Percentiles rank a stretch among this genome's conserved stretches.
Evolutionary conservation across 2,329 filamentous ascomycete species (phyloP).

Genomic region (Bipolaris zeicola): DNA sequence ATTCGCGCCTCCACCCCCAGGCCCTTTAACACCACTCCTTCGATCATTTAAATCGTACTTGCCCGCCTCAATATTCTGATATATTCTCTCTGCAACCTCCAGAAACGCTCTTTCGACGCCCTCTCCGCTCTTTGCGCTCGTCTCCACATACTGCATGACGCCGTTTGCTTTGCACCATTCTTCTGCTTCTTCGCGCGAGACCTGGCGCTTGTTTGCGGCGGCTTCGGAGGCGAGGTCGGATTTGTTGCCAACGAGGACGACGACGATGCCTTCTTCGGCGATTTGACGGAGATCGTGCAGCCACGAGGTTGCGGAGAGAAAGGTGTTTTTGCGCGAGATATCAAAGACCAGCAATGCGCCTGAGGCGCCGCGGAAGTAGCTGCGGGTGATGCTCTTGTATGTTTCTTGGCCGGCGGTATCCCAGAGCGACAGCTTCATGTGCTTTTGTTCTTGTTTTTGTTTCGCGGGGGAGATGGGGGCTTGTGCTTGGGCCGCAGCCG

Average conservation of each 20-base stretch:
- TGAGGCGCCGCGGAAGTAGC: slow-evolving; percentile 84
- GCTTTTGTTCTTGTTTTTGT: slow-evolving; percentile 60
- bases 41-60: slow-evolving; percentile 94
- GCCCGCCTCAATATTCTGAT: slow-evolving; percentile 93
- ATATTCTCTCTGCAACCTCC: slow-evolving; percentile 92
- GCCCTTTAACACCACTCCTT: slow-evolving; percentile 85
- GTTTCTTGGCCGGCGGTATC: slow-evolving; percentile 97
- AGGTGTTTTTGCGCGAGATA: slow-evolving; percentile 83
- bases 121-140: slow-evolving; percentile 92
- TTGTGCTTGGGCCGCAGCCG: slow-evolving; percentile 22
- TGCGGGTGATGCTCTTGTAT: slow-evolving; percentile 93
- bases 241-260: slow-evolving; percentile 96
- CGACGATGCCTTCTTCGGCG: slow-evolving; percentile 92
- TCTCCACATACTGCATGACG: slow-evolving; percentile 93
- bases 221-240: slow-evolving; percentile 70
- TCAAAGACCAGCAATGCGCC: slow-evolving; percentile 91
- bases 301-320: slow-evolving; percentile 89
- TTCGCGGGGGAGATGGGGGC: slow-evolving; percentile 30
- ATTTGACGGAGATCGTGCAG: slow-evolving; percentile 92
- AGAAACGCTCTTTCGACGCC: slow-evolving; percentile 93
- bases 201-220: slow-evolving; percentile 72
- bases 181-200: slow-evolving; percentile 81
- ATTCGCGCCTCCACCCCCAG: slow-evolving; percentile 54
- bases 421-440: slow-evolving; percentile 95
- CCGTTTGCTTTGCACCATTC: slow-evolving; percentile 87